A percentile compares a stretch with the other conserved stretches of the same genome.
Evolutionary conservation across 2,329 filamentous ascomycete species (phyloP).

Genomic region (Diplodia corticola): DNA sequence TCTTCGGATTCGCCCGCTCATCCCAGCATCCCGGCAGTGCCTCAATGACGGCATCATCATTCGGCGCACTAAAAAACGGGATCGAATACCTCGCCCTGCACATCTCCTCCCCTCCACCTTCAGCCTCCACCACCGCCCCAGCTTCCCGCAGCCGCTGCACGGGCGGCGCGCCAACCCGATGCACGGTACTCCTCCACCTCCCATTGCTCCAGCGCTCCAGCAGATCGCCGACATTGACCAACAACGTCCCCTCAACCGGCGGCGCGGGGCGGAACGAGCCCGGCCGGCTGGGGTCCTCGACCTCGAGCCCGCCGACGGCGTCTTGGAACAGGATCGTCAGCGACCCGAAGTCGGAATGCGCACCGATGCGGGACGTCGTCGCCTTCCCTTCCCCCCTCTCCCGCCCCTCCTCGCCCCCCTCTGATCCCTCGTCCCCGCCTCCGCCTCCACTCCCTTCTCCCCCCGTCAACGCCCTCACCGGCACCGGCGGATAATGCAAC

Average conservation of each 20-base stretch:
- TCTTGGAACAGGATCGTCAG: conserved; percentile 48
- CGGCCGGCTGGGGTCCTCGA: conserved; percentile 34
- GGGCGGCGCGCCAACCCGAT: conserved; percentile 41
- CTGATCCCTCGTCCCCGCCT: too few relatives aligned
- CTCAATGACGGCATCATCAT: conserved; percentile 42
- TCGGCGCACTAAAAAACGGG: conserved; percentile 43
- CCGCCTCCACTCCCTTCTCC: background rate
- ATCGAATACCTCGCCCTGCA: conserved; percentile 42
- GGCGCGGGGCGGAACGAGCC: conserved; percentile 35
- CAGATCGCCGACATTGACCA: conserved; percentile 45
- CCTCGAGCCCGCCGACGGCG: conserved; percentile 42
- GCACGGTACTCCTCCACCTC: conserved; percentile 40
- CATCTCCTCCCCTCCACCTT: conserved; percentile 29
- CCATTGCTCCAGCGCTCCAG: conserved; percentile 43
- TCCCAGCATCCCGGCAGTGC: conserved; percentile 39
- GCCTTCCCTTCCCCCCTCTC: background rate
- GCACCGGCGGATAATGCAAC: conserved; percentile 43
- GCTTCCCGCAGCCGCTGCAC: background rate
- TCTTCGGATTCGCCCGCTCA: conserved; percentile 35
- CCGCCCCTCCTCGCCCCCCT: background rate
- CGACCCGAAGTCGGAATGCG: conserved; percentile 47
- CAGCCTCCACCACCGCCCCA: conserved; percentile 21
- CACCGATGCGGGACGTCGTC: conserved; percentile 38
- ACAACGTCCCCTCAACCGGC: conserved; percentile 35
- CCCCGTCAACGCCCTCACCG: conserved; percentile 29